phyloP scores from a whole-genome alignment of 2,329 filamentous ascomycete genomes.

The Penicillium sp. region DNA sequence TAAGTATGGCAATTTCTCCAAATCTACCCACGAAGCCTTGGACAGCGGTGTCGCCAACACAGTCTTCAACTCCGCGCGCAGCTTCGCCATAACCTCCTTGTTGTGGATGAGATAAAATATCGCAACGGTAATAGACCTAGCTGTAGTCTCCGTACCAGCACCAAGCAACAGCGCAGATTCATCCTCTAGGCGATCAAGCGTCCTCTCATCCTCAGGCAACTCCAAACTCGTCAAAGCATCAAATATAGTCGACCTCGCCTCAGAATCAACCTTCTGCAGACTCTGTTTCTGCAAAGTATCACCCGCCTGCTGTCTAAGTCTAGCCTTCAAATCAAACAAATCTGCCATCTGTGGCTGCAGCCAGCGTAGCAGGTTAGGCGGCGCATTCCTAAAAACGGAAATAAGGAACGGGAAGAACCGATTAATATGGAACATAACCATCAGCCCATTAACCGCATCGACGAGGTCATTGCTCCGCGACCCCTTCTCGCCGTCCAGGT shows the following conservation, averaged over 20 bases:
- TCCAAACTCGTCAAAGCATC: constrained; percentile 34
- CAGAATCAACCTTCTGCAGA: not conserved
- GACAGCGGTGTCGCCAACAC: constrained; percentile 26
- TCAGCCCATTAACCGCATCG: constrained; percentile 26
- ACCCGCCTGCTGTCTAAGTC: constrained; percentile 20
- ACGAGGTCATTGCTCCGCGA: constrained; percentile 27
- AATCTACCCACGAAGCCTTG: constrained; percentile 28
- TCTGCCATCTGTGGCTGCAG: constrained; percentile 22
- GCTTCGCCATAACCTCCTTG: constrained; percentile 16
- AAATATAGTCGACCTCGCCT: constrained; percentile 26
- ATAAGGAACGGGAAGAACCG: constrained; percentile 33
- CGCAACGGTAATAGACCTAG: constrained; percentile 30
- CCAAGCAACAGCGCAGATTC: constrained; percentile 34
- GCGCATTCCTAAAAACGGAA: constrained; percentile 24
- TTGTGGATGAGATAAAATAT: constrained; percentile 33
- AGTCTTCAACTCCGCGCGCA: constrained; percentile 32
- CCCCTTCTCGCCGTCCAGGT: constrained; percentile 30
- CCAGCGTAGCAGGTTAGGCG: constrained; percentile 24
- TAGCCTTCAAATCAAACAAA: constrained; percentile 20
- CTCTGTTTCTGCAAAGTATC: constrained; percentile 12
- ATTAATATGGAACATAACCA: constrained; percentile 28
- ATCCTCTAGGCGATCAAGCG: constrained; percentile 31
- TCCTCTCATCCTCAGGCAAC: constrained; percentile 41
- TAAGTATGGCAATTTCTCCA: constrained; percentile 44
- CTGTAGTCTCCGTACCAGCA: constrained; percentile 40